Evolutionary conservation across 805 yeast genomes (phyloP).

Genomic region (Kodamaea jinghongensis): DNA sequence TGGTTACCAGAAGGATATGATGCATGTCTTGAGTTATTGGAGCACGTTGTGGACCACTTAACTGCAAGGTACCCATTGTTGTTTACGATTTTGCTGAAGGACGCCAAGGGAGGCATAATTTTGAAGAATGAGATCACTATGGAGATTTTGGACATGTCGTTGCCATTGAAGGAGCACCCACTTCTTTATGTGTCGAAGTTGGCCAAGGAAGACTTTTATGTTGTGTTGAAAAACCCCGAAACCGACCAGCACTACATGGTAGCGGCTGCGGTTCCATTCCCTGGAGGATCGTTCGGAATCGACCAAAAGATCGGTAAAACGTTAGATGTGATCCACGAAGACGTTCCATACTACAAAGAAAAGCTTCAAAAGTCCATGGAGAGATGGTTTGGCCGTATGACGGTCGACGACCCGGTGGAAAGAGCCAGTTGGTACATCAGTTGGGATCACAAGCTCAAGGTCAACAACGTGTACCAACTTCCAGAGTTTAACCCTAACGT

Average conservation of each 20-base stretch:
- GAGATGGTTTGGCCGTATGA: conserved; percentile 64
- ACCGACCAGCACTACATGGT: conserved; percentile 58
- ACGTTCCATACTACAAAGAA: conserved; percentile 67
- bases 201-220: conserved; percentile 75
- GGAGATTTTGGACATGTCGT: conserved; percentile 58
- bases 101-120: conserved; percentile 41
- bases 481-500: conserved; percentile 43
- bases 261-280: conserved; percentile 78
- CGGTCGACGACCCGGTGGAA: conserved; percentile 61
- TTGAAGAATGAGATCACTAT: conserved; percentile 60
- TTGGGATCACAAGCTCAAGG: conserved; percentile 65
- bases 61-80: conserved; percentile 59
- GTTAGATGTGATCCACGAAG: conserved; percentile 61
- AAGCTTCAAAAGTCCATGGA: conserved; percentile 70
- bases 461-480: conserved; percentile 55
- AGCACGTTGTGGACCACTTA: conserved; percentile 59
- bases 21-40: conserved; percentile 62
- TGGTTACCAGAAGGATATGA: conserved; percentile 65
- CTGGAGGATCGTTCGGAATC: conserved; percentile 74
- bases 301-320: conserved; percentile 57
- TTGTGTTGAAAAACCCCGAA: conserved; percentile 55
- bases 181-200: conserved; percentile 58
- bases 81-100: conserved; percentile 46
- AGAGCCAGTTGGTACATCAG: conserved; percentile 74
- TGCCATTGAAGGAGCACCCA: conserved; percentile 63